Evolutionary conservation across 257 asterid genomes (phyloP).

Genomic region (Fraxinus americana): DNA sequence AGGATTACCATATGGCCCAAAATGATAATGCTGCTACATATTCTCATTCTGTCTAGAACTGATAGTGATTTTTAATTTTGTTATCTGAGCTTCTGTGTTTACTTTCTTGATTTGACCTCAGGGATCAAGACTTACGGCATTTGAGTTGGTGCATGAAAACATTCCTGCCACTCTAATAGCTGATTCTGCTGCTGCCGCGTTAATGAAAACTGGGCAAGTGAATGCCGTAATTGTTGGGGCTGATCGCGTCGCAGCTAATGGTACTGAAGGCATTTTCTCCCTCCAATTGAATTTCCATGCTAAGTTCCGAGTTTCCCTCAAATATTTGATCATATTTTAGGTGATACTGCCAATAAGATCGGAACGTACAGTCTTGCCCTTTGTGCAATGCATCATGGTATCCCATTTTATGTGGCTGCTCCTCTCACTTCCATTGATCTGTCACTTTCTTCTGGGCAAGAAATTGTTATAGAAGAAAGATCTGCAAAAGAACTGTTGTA

Average conservation of each 20-base stretch:
- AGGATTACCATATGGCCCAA: background rate
- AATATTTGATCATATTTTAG: constrained; percentile 34
- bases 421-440: constrained; percentile 86
- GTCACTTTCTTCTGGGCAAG: constrained; percentile 72
- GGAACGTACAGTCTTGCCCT: constrained; percentile 94
- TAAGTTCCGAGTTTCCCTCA: background rate
- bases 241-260: constrained; percentile 93
- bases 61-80: constrained; percentile 7
- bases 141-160: constrained; percentile 86
- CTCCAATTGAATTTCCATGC: constrained; percentile 1
- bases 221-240: constrained; percentile 95
- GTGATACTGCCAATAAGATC: constrained; percentile 98
- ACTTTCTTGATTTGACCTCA: constrained; percentile 32
- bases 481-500: constrained; percentile 75
- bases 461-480: constrained; percentile 89
- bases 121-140: constrained; percentile 98
- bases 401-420: constrained; percentile 93
- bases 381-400: constrained; percentile 72
- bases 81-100: constrained; percentile 7
- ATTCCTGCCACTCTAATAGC: constrained; percentile 92
- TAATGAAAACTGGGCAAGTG: constrained; percentile 81
- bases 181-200: constrained; percentile 97
- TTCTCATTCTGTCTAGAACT: background rate
- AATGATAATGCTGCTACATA: background rate
- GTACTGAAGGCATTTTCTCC: constrained; percentile 36